Evolutionary conservation across 192 early-diverging fungal genomes (phyloP).

Genomic region (Linnemannia zychae): DNA sequence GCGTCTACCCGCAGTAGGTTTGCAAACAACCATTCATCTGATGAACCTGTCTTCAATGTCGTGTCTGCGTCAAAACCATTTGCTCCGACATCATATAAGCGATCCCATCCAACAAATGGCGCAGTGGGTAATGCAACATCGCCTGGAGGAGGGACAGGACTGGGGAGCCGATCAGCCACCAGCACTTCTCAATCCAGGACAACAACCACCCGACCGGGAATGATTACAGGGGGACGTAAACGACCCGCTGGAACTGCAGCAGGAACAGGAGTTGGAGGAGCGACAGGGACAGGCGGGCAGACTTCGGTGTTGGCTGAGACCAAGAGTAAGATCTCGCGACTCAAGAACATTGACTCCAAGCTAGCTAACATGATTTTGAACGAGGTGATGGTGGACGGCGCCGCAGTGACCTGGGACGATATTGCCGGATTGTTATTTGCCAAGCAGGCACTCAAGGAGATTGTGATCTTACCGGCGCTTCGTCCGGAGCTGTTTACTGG

Average conservation of each 20-base stretch:
- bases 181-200: constrained; percentile 1
- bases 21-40: constrained; percentile 1
- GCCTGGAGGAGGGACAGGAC: neutral
- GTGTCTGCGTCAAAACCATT: constrained; percentile 21
- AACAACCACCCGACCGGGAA: constrained; percentile 30
- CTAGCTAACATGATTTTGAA: constrained; percentile 60
- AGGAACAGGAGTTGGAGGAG: constrained; percentile 5
- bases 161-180: neutral
- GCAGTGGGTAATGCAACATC: constrained; percentile 6
- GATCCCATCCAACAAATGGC: constrained; percentile 13
- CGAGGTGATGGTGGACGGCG: constrained; percentile 51
- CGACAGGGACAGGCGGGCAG: constrained; percentile 1
- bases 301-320: constrained; percentile 39
- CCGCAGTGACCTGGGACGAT: constrained; percentile 79
- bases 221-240: constrained; percentile 45
- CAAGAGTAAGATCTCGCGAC: constrained; percentile 42
- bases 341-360: constrained; percentile 59
- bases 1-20: constrained; percentile 1
- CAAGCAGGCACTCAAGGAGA: constrained; percentile 80
- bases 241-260: constrained; percentile 16
- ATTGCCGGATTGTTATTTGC: constrained; percentile 79
- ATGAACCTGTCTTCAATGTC: constrained; percentile 40
- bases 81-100: constrained; percentile 15
- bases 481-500: constrained; percentile 70
- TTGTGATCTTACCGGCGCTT: constrained; percentile 82